phyloP scores from a whole-genome alignment of 2,329 filamentous ascomycete genomes.

The Aspergillus aculeatinus region DNA sequence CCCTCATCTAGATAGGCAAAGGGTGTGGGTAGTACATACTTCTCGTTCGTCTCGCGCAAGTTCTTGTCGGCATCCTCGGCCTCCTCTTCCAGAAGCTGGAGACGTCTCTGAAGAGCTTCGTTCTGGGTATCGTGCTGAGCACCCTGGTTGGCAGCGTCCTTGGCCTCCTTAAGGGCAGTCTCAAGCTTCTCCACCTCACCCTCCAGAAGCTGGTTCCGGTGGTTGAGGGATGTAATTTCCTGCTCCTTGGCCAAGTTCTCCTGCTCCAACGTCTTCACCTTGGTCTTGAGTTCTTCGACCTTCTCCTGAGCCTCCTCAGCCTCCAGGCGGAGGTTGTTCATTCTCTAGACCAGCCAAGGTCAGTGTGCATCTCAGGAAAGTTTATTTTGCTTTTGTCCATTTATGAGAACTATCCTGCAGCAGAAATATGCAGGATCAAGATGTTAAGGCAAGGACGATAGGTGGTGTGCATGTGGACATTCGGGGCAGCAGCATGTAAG shows the following conservation, averaged over 20 bases:
- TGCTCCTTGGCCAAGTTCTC: constrained; percentile 97
- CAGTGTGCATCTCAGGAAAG: not conserved
- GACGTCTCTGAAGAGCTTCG: constrained; percentile 84
- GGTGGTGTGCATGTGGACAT: constrained; percentile 24
- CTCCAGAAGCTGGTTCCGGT: constrained; percentile 93
- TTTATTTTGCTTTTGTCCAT: constrained; percentile 20
- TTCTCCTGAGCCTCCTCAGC: constrained; percentile 79
- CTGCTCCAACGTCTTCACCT: constrained; percentile 88
- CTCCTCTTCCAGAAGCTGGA: constrained; percentile 97
- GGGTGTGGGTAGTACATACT: constrained; percentile 61
- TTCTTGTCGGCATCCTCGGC: constrained; percentile 96
- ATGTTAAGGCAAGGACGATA: not conserved
- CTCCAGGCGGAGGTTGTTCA: constrained; percentile 91
- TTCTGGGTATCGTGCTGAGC: constrained; percentile 82
- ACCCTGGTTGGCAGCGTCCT: constrained; percentile 80
- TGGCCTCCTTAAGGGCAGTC: constrained; percentile 76
- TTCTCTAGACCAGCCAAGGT: constrained; percentile 63
- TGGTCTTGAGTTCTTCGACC: constrained; percentile 81
- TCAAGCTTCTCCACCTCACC: constrained; percentile 91
- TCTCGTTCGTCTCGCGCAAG: constrained; percentile 95
- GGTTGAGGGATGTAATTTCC: constrained; percentile 91
- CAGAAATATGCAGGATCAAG: constrained; percentile 15
- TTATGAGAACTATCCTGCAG: not conserved
- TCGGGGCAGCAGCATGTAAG: constrained; percentile 30
- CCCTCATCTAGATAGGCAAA: not conserved